Evolutionary conservation across 306 rosid species (phyloP).

Genomic region (Hylodesmum podocarpum): DNA sequence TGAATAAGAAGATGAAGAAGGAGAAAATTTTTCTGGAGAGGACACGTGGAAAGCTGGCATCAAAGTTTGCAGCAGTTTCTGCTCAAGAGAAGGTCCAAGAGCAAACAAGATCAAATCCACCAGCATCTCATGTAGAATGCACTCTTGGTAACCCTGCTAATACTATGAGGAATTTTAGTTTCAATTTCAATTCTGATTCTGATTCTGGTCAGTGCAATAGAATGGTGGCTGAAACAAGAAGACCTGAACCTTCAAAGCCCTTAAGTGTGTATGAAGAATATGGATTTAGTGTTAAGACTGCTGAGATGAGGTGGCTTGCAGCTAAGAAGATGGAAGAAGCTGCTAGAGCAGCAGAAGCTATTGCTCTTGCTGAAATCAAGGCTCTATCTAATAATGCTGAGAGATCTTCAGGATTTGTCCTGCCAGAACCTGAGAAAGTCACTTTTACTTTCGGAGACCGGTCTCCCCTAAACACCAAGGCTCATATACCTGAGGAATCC

Average conservation of each 20-base stretch:
- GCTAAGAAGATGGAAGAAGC: slow-evolving; percentile 99
- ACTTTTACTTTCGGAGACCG: slow-evolving; percentile 44
- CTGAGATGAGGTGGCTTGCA: slow-evolving; percentile 86
- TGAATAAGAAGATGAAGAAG: slow-evolving; percentile 79
- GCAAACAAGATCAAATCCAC: slow-evolving; percentile 37
- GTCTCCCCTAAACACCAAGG: slow-evolving; percentile 43
- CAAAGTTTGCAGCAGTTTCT: slow-evolving; percentile 54
- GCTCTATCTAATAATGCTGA: slow-evolving; percentile 46
- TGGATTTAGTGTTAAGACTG: slow-evolving; percentile 55
- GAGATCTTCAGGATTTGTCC: slow-evolving; percentile 44
- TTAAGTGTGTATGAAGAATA: slow-evolving; percentile 33
- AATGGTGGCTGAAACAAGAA: slow-evolving; percentile 39
- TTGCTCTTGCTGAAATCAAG: slow-evolving; percentile 88
- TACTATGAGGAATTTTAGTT: slow-evolving; percentile 32
- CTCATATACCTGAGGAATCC: slow-evolving; percentile 44
- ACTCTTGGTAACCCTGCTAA: slow-evolving; percentile 33
- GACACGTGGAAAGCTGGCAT: slow-evolving; percentile 56
- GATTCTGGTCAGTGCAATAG: slow-evolving; percentile 34
- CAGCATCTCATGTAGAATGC: slow-evolving; percentile 29
- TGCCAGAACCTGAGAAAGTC: slow-evolving; percentile 61
- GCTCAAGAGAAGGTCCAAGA: slow-evolving; percentile 51
- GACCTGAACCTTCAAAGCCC: slow-evolving; percentile 44
- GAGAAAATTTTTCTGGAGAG: slow-evolving; percentile 69
- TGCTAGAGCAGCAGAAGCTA: slow-evolving; percentile 92
- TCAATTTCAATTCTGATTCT: too few relatives aligned